Conservation (phyloP, 2,329 filamentous ascomycete genomes). For the Aphanocladium album region DNA sequence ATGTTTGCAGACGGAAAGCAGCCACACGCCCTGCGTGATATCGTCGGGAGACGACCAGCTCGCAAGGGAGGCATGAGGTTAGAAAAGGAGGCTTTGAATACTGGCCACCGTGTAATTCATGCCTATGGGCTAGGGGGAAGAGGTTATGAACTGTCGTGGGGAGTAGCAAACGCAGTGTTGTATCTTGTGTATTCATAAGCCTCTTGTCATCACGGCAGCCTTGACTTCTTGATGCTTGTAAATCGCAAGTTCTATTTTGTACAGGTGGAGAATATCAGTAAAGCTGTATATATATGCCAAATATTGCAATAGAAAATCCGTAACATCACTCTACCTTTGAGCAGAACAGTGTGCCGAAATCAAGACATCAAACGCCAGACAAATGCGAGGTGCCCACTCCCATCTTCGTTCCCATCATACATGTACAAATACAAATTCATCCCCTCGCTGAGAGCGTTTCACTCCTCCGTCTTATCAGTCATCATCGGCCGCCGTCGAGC, state of each 20-base stretch:
- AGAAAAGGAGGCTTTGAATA: conserved; percentile 38
- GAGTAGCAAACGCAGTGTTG: conserved; percentile 44
- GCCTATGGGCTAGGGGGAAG: conserved; percentile 54
- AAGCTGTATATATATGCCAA: conserved; percentile 5
- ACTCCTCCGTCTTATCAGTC: background rate
- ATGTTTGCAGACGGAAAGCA: conserved; percentile 25
- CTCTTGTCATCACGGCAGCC: background rate
- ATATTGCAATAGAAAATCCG: background rate
- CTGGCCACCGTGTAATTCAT: conserved; percentile 34
- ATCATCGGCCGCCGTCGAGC: conserved; percentile 18
- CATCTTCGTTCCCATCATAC: conserved; percentile 9
- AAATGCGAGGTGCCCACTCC: conserved; percentile 9
- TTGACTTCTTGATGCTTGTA: conserved; percentile 25
- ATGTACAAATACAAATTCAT: conserved; percentile 3
- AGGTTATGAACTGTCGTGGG: conserved; percentile 54
- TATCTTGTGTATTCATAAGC: background rate
- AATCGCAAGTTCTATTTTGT: conserved; percentile 1
- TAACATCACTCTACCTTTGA: background rate
- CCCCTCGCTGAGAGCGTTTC: background rate
- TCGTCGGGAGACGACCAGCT: conserved; percentile 42
- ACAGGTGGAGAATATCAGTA: conserved; percentile 4
- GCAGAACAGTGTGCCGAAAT: background rate
- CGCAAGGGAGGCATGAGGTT: conserved; percentile 36
- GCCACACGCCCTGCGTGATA: conserved; percentile 35
- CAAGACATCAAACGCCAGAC: conserved; percentile 11